Evolutionary conservation across 257 asterid species (phyloP).

Genomic region (Prunella vulgaris): DNA sequence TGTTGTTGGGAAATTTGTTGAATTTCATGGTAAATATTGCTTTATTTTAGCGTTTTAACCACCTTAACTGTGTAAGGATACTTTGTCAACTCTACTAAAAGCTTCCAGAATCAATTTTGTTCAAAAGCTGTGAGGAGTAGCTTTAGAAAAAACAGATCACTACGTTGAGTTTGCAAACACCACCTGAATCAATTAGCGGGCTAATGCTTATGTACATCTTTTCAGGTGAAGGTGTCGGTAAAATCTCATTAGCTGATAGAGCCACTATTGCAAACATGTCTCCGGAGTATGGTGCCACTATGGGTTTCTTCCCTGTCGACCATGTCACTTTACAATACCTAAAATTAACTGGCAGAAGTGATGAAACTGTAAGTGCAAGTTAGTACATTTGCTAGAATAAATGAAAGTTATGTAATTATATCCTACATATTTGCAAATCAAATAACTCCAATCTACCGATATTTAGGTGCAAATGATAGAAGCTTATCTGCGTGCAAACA

Average conservation of each 20-base stretch:
- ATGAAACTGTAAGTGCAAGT: conserved; percentile 66
- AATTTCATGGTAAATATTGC: conserved; percentile 53
- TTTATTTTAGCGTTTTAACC: not conserved
- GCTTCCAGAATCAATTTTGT: not conserved
- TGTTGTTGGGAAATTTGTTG: conserved; percentile 88
- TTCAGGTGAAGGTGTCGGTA: conserved; percentile 77
- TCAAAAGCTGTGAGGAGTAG: not conserved
- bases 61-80: not conserved
- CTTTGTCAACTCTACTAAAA: not conserved
- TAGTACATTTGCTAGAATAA: not conserved
- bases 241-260: conserved; percentile 93
- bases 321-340: conserved; percentile 82
- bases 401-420: not conserved
- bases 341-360: conserved; percentile 90
- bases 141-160: not conserved
- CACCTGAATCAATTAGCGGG: not conserved
- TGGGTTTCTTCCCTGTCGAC: conserved; percentile 99
- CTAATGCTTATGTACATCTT: conserved; percentile 14
- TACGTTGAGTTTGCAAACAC: not conserved
- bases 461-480: conserved; percentile 85
- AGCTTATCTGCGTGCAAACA: conserved; percentile 92
- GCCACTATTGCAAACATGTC: conserved; percentile 99
- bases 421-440: not conserved
- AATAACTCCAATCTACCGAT: conserved; percentile 3
- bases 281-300: conserved; percentile 97